phyloP scores from a whole-genome alignment of 2,329 filamentous ascomycete species.

The Aspergillus hiratsukae region DNA sequence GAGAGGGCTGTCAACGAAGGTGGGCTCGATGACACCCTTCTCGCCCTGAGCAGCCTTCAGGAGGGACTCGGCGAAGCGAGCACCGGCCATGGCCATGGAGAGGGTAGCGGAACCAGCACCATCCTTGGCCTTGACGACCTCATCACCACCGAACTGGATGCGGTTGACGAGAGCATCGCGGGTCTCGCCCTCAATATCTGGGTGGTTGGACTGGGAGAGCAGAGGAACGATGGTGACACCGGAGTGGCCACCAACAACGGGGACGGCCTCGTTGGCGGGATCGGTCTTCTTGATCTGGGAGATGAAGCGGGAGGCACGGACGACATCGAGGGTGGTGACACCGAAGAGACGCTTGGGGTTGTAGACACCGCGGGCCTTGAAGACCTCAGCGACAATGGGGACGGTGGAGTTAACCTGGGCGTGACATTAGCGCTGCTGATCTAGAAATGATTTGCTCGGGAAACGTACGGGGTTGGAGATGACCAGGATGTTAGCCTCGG shows the following conservation, averaged over 20 bases:
- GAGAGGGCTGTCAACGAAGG: slow-evolving; percentile 92
- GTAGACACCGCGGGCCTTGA: slow-evolving; percentile 93
- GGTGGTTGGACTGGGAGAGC: slow-evolving; percentile 88
- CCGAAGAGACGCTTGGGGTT: slow-evolving; percentile 99
- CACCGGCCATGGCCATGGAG: slow-evolving; percentile 97
- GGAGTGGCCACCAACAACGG: slow-evolving; percentile 94
- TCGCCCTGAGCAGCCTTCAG: slow-evolving; percentile 89
- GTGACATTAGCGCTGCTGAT: slow-evolving; percentile 5
- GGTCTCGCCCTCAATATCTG: slow-evolving; percentile 72
- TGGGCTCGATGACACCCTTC: slow-evolving; percentile 92
- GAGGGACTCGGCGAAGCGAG: slow-evolving; percentile 79
- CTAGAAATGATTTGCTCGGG: not conserved
- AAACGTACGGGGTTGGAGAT: slow-evolving; percentile 84
- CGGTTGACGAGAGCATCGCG: slow-evolving; percentile 77
- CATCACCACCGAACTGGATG: slow-evolving; percentile 98
- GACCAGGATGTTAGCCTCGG: slow-evolving; percentile 91
- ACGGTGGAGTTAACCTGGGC: slow-evolving; percentile 90
- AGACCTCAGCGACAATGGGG: slow-evolving; percentile 93
- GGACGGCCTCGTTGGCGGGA: slow-evolving; percentile 89
- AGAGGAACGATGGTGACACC: slow-evolving; percentile 98
- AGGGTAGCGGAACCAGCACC: slow-evolving; percentile 95
- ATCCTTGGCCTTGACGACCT: slow-evolving; percentile 99
- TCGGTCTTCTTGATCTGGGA: slow-evolving; percentile 87
- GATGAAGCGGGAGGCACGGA: slow-evolving; percentile 97
- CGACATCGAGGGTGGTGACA: slow-evolving; percentile 98